These are phyloP conservation scores for Mycena kentingensis DNA, from an alignment of 768 basidiomycete species.

Conservation along the genomic window DNA sequence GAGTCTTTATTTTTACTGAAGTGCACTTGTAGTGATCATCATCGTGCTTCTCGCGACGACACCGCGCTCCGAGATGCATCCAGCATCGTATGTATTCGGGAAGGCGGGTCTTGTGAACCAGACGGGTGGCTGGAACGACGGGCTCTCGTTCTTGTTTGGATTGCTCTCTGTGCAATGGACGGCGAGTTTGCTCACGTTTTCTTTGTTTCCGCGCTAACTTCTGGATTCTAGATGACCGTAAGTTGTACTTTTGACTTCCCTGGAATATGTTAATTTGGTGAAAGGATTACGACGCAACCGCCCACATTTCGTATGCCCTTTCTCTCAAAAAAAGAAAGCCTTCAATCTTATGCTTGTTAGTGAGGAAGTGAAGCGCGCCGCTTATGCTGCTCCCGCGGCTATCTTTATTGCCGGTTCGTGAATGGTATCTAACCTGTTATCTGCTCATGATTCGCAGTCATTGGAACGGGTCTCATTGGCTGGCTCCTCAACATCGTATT, in stretches of 20 bases:
- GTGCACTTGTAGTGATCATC: slow-evolving; percentile 70
- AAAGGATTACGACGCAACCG: slow-evolving; percentile 79
- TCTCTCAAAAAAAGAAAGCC: no score
- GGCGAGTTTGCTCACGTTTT: slow-evolving; percentile 40
- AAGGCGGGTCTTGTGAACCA: slow-evolving; percentile 72
- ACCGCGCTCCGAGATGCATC: slow-evolving; percentile 74
- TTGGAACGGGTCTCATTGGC: slow-evolving; percentile 76
- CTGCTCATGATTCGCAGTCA: slow-evolving; percentile 40
- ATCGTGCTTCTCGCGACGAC: slow-evolving; percentile 81
- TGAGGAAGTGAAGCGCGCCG: slow-evolving; percentile 79
- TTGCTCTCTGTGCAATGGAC: slow-evolving; percentile 88
- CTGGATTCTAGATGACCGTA: slow-evolving; percentile 57
- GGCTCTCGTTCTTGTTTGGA: slow-evolving; percentile 83
- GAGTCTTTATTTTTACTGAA: not conserved
- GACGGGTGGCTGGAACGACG: slow-evolving; percentile 77
- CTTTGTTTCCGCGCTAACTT: not conserved
- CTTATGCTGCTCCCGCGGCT: slow-evolving; percentile 54
- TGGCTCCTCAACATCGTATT: slow-evolving; percentile 89
- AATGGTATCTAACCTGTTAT: not conserved
- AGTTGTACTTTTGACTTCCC: slow-evolving; percentile 17
- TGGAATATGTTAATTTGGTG: no score
- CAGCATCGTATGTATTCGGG: slow-evolving; percentile 80
- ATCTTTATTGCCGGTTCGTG: slow-evolving; percentile 31
- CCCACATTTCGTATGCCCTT: slow-evolving; percentile 78
- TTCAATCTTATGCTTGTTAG: slow-evolving; percentile 27